Percentiles rank a stretch among this genome's conserved stretches.
These are phyloP conservation scores for Entomortierella lignicola DNA, from an alignment of 192 early-diverging fungal genomes.

Conservation along the genomic window DNA sequence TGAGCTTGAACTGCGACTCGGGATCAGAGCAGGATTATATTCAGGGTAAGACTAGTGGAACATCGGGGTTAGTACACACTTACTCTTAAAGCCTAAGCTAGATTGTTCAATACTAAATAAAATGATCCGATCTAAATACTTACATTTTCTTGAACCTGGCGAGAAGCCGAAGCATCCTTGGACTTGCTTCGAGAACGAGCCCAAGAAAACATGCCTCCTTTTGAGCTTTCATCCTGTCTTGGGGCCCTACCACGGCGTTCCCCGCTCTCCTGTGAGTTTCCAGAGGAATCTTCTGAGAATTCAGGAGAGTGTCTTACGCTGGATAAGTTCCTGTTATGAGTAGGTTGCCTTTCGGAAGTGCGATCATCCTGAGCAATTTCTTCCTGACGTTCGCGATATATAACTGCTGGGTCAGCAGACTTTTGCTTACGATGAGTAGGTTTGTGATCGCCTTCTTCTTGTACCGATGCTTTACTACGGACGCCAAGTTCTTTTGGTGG, in stretches of 20 bases:
- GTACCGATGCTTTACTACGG: not conserved
- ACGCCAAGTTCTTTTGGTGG: not conserved
- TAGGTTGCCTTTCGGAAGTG: conserved; percentile 36
- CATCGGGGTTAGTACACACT: not conserved
- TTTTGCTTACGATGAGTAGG: conserved; percentile 37
- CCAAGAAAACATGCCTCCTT: conserved; percentile 35
- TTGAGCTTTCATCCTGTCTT: conserved; percentile 20
- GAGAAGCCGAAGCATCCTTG: conserved; percentile 23
- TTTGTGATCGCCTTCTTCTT: not conserved
- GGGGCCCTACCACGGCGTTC: conserved; percentile 36
- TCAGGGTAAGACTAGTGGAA: conserved; percentile 27
- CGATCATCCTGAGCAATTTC: conserved; percentile 17
- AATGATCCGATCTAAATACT: no score
- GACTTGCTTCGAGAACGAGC: conserved; percentile 47
- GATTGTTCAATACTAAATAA: no score
- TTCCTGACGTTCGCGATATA: conserved; percentile 40
- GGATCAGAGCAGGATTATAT: conserved; percentile 49
- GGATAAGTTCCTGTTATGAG: conserved; percentile 12
- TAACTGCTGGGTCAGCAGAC: conserved; percentile 31
- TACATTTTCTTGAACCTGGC: conserved; percentile 36
- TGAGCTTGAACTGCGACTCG: conserved; percentile 35
- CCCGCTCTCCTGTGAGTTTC: not conserved
- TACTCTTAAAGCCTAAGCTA: not conserved
- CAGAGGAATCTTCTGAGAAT: conserved; percentile 11
- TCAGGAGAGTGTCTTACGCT: not conserved